Evolutionary conservation across 73 alveolate genomes (phyloP), one percentile per base, ranked within the genome.

Genomic region (Paramecium biaurelia): DNA sequence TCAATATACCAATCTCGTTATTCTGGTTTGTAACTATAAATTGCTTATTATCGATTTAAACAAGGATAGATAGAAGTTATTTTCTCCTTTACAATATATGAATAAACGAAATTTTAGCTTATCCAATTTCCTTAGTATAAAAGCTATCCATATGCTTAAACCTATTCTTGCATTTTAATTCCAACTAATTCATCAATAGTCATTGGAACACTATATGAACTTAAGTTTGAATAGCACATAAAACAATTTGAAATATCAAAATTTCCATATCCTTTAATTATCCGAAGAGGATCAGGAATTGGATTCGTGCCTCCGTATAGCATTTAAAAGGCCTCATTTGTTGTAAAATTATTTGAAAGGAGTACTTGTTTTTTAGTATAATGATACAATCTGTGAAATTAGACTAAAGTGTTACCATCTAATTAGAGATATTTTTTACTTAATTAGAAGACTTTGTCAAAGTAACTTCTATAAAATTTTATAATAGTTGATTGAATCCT

Each of bases 1-100:
- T 72, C 86, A 34, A 34, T 34, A 38, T 72, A 72, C 86, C 86
- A 72, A 32, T 30, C 86, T 72, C 86, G 38, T 72, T 35, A 7
- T 20, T 72, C 86, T 18, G 86, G 86, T 32, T 28, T 38, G n/a
- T 72, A 72, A 9, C 38, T 34, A 72, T 35, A 72, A 28, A 72
- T 72, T 42, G 37, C 58, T 38, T 72, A 7, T 72, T 42, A 11
- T 38, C 86, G 34, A 72, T 72, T 72, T 5, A 72, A 42, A 35
- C 86, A 72, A 21, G 86, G 86, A 72, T 72, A 72, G 5, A 72
- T 37, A 1, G 32, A 34, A 1, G 38, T 72, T 28, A 35, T 3
- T 72, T 72, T 72, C 7, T 72, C 86, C 26, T 32, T 37, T 35
- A 35, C 45, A 9, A 38, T 72, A 37, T 72, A 72, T n/a, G 59